These are phyloP conservation scores for Fusarium udum DNA, from an alignment of 2,329 filamentous ascomycete genomes.

Conservation along the genomic window DNA sequence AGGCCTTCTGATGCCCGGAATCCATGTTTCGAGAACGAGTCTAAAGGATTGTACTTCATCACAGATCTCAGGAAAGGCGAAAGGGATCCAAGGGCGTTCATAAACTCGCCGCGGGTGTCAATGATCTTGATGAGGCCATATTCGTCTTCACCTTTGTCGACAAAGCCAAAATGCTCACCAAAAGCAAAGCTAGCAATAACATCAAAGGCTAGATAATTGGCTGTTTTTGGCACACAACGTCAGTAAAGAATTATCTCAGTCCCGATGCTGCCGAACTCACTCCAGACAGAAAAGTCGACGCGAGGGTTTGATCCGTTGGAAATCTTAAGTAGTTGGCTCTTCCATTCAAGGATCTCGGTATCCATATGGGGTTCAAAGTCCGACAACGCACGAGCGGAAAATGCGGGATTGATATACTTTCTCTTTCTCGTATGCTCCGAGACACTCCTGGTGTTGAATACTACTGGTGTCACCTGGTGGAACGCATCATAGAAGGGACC, in stretches of 20 bases:
- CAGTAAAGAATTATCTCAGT: neutral
- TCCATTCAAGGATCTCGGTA: neutral
- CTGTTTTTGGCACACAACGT: rapidly evolving
- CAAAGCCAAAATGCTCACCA: neutral
- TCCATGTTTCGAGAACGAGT: neutral
- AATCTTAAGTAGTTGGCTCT: neutral
- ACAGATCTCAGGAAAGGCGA: neutral
- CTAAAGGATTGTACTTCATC: neutral
- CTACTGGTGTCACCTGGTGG: neutral
- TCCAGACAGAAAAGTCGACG: neutral
- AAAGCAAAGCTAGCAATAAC: neutral
- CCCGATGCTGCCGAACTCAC: rapidly evolving
- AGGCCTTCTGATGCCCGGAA: neutral
- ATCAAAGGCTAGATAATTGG: neutral
- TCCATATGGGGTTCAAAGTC: neutral
- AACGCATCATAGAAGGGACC: neutral
- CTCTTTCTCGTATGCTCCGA: neutral
- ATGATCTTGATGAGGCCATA: neutral
- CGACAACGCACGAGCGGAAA: neutral
- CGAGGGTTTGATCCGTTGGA: neutral
- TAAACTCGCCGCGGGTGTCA: neutral
- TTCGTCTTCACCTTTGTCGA: neutral
- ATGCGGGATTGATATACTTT: neutral
- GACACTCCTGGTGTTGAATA: neutral
- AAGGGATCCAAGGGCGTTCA: neutral